phyloP scores from a whole-genome alignment of 1,284 basidiomycete species.

The Trichosporon asahii region DNA sequence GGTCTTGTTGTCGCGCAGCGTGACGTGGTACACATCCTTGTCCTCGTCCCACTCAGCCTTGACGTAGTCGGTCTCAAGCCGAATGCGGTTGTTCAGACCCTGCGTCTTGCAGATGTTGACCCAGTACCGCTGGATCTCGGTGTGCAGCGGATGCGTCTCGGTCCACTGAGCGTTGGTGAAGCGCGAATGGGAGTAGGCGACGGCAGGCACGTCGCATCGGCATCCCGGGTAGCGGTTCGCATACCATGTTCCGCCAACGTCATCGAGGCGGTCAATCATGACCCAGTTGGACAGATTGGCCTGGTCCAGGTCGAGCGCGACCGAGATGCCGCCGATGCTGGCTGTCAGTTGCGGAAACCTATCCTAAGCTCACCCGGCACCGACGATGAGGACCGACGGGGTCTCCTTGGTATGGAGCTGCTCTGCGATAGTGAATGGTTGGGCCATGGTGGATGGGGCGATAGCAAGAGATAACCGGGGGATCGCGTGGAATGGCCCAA shows the following conservation, averaged over 20 bases:
- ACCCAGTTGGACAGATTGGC: constrained; percentile 22
- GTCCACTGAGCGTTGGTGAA: constrained; percentile 23
- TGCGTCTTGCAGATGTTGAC: constrained; percentile 12
- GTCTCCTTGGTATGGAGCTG: constrained; percentile 6
- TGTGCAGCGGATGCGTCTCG: constrained; percentile 22
- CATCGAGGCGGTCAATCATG: constrained; percentile 17
- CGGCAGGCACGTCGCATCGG: constrained; percentile 17
- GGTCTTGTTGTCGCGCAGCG: constrained; percentile 4
- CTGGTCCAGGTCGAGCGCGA: constrained; percentile 22
- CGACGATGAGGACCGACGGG: constrained; percentile 18
- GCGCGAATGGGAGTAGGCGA: constrained; percentile 22
- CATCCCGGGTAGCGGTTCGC: constrained; percentile 20
- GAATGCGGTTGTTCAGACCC: constrained; percentile 6
- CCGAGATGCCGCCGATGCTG: constrained; percentile 22
- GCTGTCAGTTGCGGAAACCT: too few species aligned
- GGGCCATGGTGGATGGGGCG: not conserved
- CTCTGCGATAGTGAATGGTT: not conserved
- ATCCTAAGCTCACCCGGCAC: constrained; percentile 16
- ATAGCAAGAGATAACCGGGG: not conserved
- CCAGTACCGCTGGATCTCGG: constrained; percentile 24
- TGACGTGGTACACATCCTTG: constrained; percentile 8
- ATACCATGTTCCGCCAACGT: constrained; percentile 24
- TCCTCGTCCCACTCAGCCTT: constrained; percentile 17
- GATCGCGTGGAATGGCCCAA: not conserved
- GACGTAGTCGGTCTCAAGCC: not conserved